Base-by-base conservation (phyloP, 129 eudicot species). In the Glebionis coronaria region DNA sequence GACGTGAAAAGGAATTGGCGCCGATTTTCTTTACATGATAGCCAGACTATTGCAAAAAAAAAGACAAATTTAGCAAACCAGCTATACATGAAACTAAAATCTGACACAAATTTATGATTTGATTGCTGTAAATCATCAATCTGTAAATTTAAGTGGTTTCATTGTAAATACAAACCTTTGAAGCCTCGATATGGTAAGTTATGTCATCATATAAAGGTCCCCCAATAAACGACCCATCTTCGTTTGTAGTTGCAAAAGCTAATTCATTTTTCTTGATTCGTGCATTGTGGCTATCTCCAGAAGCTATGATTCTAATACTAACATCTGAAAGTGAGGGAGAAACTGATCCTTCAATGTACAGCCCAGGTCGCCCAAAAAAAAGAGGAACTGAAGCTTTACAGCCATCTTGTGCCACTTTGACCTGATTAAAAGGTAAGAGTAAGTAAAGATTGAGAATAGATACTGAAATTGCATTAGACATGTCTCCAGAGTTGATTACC, bases 151-250 rank as follows among this genome's bases (percentile, higher is more conserved):
- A n/a, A n/a, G n/a, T n/a, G 68, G n/a, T n/a, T n/a, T n/a, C 62
- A 47, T 52, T 42, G n/a, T 46, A 56, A 16, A 70, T 69, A 49
- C 85, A 78, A 64, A 92, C 98, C 98, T 88, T 88, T 75, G 92
- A 88, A 70, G 98, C 98, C 53, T 88, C 95, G 27, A 85, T 54
- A 10, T 69, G 79, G 84, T 93, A 93, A 74, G 78, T 58, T 73
- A 84, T 86, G 75, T 89, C 98, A 75, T 93, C 98, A 81, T 93
- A 93, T 42, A 93, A 76, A 61, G 98, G 97, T 71, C 98, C 98
- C 10, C 81, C 97, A 65, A 84, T 70, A 53, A 71, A 93, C 12
- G 53, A 65, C 58, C 98, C 98, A 79, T 93, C 92, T 59, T 66
- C 23, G 44, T 60, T 80, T 44, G 98, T 88, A 70, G 81, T 79